Base-by-base conservation (phyloP, 108 stramenopile species). In the Nitzschia palea region DNA sequence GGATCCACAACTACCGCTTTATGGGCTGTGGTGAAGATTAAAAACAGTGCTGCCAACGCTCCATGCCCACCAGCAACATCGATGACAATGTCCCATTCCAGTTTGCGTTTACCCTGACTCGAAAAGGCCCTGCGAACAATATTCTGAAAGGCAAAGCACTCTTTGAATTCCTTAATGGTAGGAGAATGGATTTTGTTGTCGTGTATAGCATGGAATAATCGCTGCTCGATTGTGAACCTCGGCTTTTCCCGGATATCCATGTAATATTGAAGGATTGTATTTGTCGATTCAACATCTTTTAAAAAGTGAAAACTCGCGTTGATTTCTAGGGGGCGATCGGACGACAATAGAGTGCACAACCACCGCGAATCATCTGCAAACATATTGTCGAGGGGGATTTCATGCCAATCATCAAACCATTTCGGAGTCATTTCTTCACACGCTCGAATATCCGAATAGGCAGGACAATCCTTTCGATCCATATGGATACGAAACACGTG, bases 21-120 rank as follows among this genome's bases (percentile, higher is more conserved):
- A 36, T 52, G 68, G 31, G 72, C 64, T 15, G 76, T 45, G 6
- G 80, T 83, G 15, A 80, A 61, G n/a, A 86, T 47, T 53, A 90
- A 76, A 69, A 87, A 86, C 35, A 90, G 26, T 25, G 89, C 86
- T n/a, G 74, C 89, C 53, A 90, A 66, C 15, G 89, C 86, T 18
- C 89, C 89, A 70, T 90, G 89, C 0, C 89, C 89, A 27, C 89
- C 89, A 3, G 86, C 86, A 12, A 90, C 89, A 71, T 90, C 89
- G 32, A 90, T 74, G 22, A 87, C 86, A 53, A 76, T 23, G 52
- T 83, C 78, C n/a, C 67, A 73, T 3, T 28, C 18, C 1, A 57
- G 17, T 12, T 71, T 55, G 0, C 65, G 42, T 31, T 45, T 55
- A 1, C 44, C 8, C 35, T 27, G 14, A 71, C 67, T 59, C 47